phyloP scores from a whole-genome alignment of 495 filamentous ascomycete species.

The Lindgomyces ingoldianus region DNA sequence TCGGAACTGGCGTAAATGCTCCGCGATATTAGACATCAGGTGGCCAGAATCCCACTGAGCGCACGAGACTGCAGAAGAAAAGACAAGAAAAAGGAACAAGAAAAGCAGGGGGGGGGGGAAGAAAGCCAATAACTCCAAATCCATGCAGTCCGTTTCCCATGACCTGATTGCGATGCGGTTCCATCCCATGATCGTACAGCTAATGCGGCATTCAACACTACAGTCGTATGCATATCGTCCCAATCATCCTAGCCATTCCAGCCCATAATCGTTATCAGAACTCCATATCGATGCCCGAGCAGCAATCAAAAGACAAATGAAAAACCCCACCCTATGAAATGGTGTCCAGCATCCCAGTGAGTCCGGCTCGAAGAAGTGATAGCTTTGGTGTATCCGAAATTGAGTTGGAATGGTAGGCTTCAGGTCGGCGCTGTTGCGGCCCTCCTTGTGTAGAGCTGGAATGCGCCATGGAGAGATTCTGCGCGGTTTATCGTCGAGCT shows the following conservation, averaged over 20 bases:
- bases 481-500: constrained; percentile 16
- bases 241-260: constrained; percentile 12
- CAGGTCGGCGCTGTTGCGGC: neutral
- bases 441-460: neutral
- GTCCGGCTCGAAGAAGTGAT: constrained; percentile 18
- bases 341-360: constrained; percentile 13
- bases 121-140: constrained; percentile 19
- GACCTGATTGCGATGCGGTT: constrained; percentile 28
- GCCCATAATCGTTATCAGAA: constrained; percentile 20
- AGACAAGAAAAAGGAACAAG: constrained; percentile 13
- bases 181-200: constrained; percentile 28
- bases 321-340: neutral
- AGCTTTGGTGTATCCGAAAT: neutral
- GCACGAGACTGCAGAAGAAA: neutral
- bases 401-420: neutral
- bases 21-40: constrained; percentile 15
- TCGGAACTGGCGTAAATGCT: neutral
- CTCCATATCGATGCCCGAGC: constrained; percentile 21
- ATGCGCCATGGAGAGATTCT: neutral
- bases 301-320: constrained; percentile 19
- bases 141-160: constrained; percentile 26
- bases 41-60: constrained; percentile 12
- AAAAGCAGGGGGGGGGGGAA: constrained; percentile 10
- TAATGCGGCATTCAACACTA: constrained; percentile 3
- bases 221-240: constrained; percentile 10